These are phyloP conservation scores for Camellia granthamiana DNA, from an alignment of 148 eudicot species.

Conservation along the genomic window DNA sequence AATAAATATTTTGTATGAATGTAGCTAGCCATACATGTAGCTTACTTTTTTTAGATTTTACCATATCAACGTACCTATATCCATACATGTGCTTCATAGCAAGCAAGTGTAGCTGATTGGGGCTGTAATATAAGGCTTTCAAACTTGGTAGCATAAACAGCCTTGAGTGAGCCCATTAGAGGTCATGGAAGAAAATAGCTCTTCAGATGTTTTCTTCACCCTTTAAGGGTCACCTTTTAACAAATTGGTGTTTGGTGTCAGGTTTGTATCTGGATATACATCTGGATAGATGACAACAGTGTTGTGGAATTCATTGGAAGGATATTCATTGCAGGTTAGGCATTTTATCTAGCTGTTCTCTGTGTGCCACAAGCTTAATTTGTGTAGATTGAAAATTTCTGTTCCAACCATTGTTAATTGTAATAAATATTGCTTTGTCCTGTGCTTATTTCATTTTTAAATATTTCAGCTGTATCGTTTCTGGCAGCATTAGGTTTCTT, in stretches of 20 bases:
- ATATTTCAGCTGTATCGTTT: constrained; percentile 54
- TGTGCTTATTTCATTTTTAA: constrained; percentile 14
- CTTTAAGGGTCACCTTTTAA: not conserved
- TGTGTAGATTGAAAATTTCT: constrained; percentile 6
- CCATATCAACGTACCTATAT: too few relatives aligned
- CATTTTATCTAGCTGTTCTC: constrained; percentile 5
- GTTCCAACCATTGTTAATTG: not conserved
- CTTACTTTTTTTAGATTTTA: too few relatives aligned
- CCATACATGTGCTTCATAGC: not conserved
- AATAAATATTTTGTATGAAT: too few relatives aligned
- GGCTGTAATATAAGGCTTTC: not conserved
- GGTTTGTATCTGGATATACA: constrained; percentile 77
- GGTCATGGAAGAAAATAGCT: not conserved
- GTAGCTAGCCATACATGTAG: too few relatives aligned
- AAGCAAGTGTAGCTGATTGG: not conserved
- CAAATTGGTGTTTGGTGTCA: constrained; percentile 25
- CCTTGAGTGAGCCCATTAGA: not conserved
- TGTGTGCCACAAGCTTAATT: not conserved
- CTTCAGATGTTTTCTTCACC: not conserved
- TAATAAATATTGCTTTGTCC: not conserved
- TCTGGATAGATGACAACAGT: constrained; percentile 61
- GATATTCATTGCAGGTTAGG: constrained; percentile 82
- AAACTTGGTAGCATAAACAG: not conserved
- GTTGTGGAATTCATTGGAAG: constrained; percentile 56
- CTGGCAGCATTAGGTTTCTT: constrained; percentile 61